Base-by-base conservation (phyloP, 163 green algal genomes). In the Chlamydomonas reinhardtii region DNA sequence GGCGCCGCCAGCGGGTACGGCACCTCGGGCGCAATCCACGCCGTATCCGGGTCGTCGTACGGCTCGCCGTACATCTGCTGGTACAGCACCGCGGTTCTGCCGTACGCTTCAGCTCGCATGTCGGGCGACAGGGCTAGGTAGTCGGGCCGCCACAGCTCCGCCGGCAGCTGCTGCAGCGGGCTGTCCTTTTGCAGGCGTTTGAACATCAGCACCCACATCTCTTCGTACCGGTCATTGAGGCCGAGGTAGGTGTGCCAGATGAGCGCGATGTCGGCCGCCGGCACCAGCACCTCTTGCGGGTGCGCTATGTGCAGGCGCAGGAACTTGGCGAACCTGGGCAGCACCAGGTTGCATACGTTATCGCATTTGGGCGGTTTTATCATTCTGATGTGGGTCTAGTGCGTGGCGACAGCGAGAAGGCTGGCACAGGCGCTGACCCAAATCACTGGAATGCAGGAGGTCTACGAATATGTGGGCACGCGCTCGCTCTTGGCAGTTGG, bases 211-310 rank as follows among this genome's bases (percentile, higher is more conserved):
- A 0, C 8, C 20, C 80, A 86, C 11, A 35, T 29, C 15, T 16
- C 34, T 8, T 39, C 54, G 25, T 86, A 86, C 48, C 72, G 24
- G 0, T 16, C 68, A 34, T 34, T 78, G 43, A 79, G 27, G 16
- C 73, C 73, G 35, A 86, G 27, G 69, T 79, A 59, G 0, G 80
- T 86, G 80, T 86, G 80, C 80, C 80, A 86, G 35, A 86, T 35
- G 15, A 86, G 80, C 11, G 80, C 80, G 5, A 86, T 74, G 59
- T 86, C 80, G 56, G 80, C 80, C 12, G 80, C 35, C 48, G 80
- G 80, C 24, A 86, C 80, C 70, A 86, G 70, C 34, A 73, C 70
- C 32, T 39, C n/a, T 22, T 14, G 22, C 0, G 80, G 80, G 56
- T 86, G 56, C 1, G 17, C 56, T 27, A 35, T 70, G 20, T 78